Evolutionary conservation across 441 rosid genomes (phyloP).

Genomic region (California macrophylla): DNA sequence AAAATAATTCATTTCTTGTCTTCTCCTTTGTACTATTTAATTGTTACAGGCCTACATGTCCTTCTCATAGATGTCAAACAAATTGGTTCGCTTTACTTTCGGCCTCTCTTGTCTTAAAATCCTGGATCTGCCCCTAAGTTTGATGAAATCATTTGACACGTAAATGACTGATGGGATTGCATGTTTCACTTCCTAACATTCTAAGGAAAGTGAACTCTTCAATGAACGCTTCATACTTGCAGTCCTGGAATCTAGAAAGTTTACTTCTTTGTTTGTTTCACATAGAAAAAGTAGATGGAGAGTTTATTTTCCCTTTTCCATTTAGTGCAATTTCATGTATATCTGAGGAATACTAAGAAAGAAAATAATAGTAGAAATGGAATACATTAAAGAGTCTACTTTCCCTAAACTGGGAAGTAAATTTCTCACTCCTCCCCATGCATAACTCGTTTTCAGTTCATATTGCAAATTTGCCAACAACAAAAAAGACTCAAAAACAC

Average conservation of each 20-base stretch:
- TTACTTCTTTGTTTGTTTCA: background rate
- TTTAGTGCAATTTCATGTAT: background rate
- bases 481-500: too few species aligned
- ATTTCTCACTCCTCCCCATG: background rate
- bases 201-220: too few species aligned
- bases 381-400: background rate
- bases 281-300: background rate
- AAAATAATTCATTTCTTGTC: too few species aligned
- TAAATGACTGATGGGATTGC: background rate
- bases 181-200: background rate
- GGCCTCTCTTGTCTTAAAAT: too few species aligned
- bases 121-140: too few species aligned
- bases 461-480: background rate
- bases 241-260: background rate
- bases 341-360: background rate
- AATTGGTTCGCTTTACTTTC: too few species aligned
- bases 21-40: too few species aligned
- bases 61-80: too few species aligned
- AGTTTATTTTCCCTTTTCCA: background rate
- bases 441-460: background rate
- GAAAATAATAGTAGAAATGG: background rate
- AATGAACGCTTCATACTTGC: too few species aligned
- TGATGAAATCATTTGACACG: background rate
- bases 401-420: background rate
- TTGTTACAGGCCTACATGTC: too few species aligned